Percentiles rank a stretch among this genome's conserved stretches.
Evolutionary conservation across 2,329 filamentous ascomycete species (phyloP).

Genomic region (Raffaelea arxii): DNA sequence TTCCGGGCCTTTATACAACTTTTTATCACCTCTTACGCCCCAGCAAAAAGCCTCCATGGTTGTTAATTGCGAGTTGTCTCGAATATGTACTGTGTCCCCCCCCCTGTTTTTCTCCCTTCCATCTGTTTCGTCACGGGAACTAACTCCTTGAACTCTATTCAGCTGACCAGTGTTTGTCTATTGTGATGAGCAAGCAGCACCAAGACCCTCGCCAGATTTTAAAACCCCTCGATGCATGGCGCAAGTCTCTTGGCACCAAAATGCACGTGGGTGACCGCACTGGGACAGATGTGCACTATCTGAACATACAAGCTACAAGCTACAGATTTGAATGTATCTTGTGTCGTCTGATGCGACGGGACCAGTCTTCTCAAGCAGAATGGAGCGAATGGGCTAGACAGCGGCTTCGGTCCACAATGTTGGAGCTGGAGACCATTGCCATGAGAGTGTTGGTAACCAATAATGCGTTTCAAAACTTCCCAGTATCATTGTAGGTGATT

Average conservation of each 20-base stretch:
- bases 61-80: conserved; percentile 15
- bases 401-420: conserved; percentile 15
- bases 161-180: conserved; percentile 14
- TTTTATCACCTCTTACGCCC: conserved; percentile 14
- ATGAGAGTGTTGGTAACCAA: conserved; percentile 15
- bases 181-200: conserved; percentile 14
- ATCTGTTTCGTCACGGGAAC: conserved; percentile 11
- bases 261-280: conserved; percentile 15
- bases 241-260: conserved; percentile 14
- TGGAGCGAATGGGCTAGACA: conserved; percentile 16
- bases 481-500: conserved; percentile 13
- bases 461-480: conserved; percentile 15
- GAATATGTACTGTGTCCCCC: conserved; percentile 14
- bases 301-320: conserved; percentile 15
- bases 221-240: conserved; percentile 15
- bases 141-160: conserved; percentile 14
- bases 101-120: no score
- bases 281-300: conserved; percentile 16
- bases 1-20: conserved; percentile 11
- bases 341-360: conserved; percentile 16
- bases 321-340: conserved; percentile 16
- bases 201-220: conserved; percentile 15
- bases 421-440: conserved; percentile 16
- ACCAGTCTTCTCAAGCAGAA: conserved; percentile 13
- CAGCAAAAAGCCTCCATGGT: conserved; percentile 14